phyloP scores from a whole-genome alignment of 2,329 filamentous ascomycete genomes.

The Trichoderma harzianum region DNA sequence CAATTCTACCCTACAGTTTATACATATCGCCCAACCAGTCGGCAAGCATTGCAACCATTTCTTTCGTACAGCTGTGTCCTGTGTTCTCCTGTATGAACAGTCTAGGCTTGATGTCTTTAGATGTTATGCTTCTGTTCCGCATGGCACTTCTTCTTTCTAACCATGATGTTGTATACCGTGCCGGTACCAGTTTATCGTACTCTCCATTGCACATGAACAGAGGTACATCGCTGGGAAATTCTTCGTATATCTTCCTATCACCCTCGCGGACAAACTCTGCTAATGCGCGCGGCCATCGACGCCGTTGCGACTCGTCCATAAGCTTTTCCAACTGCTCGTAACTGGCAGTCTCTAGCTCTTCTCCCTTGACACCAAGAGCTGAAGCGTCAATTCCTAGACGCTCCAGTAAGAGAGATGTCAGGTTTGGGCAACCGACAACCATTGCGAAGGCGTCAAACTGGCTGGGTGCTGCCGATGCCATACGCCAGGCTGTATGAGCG shows the following conservation, averaged over 20 bases:
- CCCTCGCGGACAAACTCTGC: not conserved
- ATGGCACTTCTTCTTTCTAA: not conserved
- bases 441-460: not conserved
- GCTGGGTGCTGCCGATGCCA: not conserved
- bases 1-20: not conserved
- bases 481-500: not conserved
- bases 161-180: not conserved
- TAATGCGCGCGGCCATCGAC: constrained; percentile 5
- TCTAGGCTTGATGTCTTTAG: not conserved
- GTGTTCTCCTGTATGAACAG: constrained; percentile 1
- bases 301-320: not conserved
- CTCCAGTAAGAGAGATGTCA: not conserved
- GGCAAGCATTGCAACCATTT: constrained; percentile 12
- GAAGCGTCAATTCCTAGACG: not conserved
- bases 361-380: not conserved
- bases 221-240: not conserved
- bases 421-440: constrained; percentile 2
- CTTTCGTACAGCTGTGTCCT: constrained; percentile 8
- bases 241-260: not conserved
- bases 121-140: not conserved
- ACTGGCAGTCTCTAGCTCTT: not conserved
- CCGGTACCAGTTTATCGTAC: not conserved
- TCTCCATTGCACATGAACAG: not conserved
- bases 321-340: not conserved
- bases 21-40: not conserved